These are phyloP conservation scores for Neurospora cerealis DNA, from an alignment of 495 filamentous ascomycete genomes.

Conservation along the genomic window DNA sequence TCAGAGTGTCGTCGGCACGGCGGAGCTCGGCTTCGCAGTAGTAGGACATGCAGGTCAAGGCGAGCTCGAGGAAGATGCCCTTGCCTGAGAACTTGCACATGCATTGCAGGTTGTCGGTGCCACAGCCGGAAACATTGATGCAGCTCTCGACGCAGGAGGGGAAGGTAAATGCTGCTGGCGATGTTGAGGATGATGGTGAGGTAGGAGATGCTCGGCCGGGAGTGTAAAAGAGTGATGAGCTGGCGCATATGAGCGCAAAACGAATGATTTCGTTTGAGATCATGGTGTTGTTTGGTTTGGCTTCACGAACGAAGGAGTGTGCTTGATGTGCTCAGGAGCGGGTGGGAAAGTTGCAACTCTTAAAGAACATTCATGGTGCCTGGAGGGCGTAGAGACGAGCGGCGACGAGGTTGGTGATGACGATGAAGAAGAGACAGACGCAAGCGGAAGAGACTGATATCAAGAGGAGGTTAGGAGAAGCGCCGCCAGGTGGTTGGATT, in stretches of 20 bases:
- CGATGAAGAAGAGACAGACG: neutral
- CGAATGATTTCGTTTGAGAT: neutral
- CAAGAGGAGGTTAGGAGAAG: neutral
- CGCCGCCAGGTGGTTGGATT: neutral
- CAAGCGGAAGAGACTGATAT: neutral
- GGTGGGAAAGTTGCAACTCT: neutral
- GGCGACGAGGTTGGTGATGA: neutral
- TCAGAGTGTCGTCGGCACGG: constrained; percentile 10
- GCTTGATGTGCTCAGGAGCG: neutral
- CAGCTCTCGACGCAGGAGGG: constrained; percentile 19
- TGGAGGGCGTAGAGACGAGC: neutral
- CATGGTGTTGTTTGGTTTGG: neutral
- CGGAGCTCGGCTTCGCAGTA: constrained; percentile 18
- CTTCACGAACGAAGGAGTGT: neutral
- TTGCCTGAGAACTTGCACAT: constrained; percentile 15
- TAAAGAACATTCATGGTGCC: neutral
- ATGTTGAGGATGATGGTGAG: neutral
- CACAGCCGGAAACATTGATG: constrained; percentile 11
- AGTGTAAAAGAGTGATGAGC: neutral
- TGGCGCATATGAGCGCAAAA: neutral
- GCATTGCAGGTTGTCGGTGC: constrained; percentile 11
- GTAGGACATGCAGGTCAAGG: constrained; percentile 20
- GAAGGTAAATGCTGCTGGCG: constrained; percentile 1
- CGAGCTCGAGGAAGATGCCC: constrained; percentile 11
- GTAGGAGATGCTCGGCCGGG: neutral